phyloP scores from a whole-genome alignment of 164 flowering plant genomes.

The Chimonanthus praecox region DNA sequence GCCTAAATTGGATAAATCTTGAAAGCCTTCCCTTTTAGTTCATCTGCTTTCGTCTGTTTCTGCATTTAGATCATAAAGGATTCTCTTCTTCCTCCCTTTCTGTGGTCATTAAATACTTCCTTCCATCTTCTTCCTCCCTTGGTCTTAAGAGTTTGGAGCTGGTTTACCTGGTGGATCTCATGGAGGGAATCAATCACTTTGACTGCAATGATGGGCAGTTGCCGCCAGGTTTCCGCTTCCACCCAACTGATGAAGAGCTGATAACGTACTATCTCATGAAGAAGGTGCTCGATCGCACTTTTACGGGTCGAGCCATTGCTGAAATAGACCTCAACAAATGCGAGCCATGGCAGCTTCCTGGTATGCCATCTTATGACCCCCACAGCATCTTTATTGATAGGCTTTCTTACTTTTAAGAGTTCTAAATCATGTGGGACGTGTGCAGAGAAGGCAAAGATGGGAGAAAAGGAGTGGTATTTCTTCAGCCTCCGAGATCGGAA shows the following conservation, averaged over 20 bases:
- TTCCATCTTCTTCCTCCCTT: neutral
- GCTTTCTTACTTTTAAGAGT: neutral
- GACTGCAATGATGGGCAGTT: constrained; percentile 40
- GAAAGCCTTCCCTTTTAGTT: no score
- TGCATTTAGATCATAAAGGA: no score
- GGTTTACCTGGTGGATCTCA: constrained; percentile 1
- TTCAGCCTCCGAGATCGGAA: no score
- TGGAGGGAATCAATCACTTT: constrained; percentile 24
- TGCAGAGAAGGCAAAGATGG: constrained; percentile 77
- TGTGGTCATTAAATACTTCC: neutral
- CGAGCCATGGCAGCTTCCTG: constrained; percentile 58
- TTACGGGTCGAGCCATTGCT: constrained; percentile 73
- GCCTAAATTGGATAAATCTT: no score
- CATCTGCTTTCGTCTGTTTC: no score
- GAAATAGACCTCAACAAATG: constrained; percentile 68
- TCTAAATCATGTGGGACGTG: neutral
- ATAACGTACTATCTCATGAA: constrained; percentile 48
- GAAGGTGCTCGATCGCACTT: constrained; percentile 70
- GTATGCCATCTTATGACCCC: constrained; percentile 18
- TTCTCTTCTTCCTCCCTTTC: no score
- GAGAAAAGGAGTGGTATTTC: no score
- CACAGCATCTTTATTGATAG: neutral
- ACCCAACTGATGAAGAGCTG: no score
- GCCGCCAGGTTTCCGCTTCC: constrained; percentile 78
- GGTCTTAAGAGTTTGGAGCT: neutral